Evolutionary conservation across 164 flowering plant species (phyloP).

Genomic region (Pachysandra terminalis): DNA sequence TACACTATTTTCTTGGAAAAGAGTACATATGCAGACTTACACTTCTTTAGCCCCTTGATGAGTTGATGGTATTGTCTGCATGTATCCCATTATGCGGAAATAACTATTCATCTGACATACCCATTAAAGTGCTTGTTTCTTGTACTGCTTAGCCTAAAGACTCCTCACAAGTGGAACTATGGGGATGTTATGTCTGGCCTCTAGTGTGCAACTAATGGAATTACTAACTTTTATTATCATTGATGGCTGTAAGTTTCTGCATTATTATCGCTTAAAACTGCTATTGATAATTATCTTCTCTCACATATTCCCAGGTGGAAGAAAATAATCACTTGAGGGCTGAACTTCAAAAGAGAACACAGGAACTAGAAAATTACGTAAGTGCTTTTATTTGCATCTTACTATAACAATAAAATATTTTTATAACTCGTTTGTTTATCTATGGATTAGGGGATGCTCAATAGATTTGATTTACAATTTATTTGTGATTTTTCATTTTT

Average conservation of each 20-base stretch:
- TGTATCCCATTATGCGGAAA: too few species aligned
- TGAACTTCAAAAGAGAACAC: slow-evolving; percentile 46
- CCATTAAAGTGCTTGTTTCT: too few species aligned
- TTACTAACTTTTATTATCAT: too few species aligned
- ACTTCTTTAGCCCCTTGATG: too few species aligned
- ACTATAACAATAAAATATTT: background rate
- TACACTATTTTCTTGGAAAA: too few species aligned
- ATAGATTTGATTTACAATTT: background rate
- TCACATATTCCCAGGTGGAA: slow-evolving; percentile 42
- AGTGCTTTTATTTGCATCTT: slow-evolving; percentile 19
- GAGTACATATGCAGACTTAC: too few species aligned
- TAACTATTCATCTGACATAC: too few species aligned
- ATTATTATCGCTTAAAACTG: background rate
- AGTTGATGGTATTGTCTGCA: too few species aligned
- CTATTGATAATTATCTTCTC: background rate
- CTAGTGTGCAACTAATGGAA: too few species aligned
- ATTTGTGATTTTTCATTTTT: background rate
- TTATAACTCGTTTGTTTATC: background rate
- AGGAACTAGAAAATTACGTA: slow-evolving; percentile 64
- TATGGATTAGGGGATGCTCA: background rate
- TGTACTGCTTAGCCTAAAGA: too few species aligned
- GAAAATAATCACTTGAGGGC: slow-evolving; percentile 61
- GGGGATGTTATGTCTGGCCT: too few species aligned
- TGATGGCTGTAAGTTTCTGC: background rate
- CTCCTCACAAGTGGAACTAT: too few species aligned